Conservation (phyloP, 305 asterid species). For the Fraxinus paxiana region DNA sequence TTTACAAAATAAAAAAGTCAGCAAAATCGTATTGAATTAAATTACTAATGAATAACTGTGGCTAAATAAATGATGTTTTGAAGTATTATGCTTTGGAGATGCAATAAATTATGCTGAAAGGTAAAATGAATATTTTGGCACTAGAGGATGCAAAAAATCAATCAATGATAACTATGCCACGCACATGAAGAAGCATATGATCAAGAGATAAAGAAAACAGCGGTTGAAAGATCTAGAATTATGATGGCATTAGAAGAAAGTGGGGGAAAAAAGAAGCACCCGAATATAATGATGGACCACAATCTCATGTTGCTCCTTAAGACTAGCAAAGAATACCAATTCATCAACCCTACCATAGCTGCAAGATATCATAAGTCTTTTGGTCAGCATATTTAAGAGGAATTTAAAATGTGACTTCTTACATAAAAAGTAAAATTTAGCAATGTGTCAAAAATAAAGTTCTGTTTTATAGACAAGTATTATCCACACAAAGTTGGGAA, state of each 20-base stretch:
- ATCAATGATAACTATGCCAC: conserved; percentile 3
- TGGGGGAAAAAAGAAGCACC: conserved; percentile 46
- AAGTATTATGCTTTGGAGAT: conserved; percentile 3
- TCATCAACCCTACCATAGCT: conserved; percentile 98
- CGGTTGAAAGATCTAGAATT: conserved; percentile 12
- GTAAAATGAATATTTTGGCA: conserved; percentile 8
- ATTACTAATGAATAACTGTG: background rate
- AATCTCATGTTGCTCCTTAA: conserved; percentile 87
- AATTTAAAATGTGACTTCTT: conserved; percentile 7
- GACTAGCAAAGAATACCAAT: conserved; percentile 89
- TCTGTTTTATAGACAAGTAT: background rate
- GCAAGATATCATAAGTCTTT: conserved; percentile 30
- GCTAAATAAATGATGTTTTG: background rate
- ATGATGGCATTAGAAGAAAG: conserved; percentile 6
- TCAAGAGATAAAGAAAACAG: conserved; percentile 15
- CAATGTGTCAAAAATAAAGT: conserved; percentile 9
- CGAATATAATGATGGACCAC: conserved; percentile 91
- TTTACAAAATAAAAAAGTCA: conserved; percentile 9
- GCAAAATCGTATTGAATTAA: conserved; percentile 1
- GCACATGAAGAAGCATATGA: conserved; percentile 14
- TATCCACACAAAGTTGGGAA: conserved; percentile 7
- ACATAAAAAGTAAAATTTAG: conserved; percentile 19
- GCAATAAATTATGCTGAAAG: conserved; percentile 8
- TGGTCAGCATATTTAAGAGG: conserved; percentile 1
- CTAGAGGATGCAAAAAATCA: background rate